phyloP scores from a whole-genome alignment of 768 basidiomycete species.

The Sarcodon aspratus region DNA sequence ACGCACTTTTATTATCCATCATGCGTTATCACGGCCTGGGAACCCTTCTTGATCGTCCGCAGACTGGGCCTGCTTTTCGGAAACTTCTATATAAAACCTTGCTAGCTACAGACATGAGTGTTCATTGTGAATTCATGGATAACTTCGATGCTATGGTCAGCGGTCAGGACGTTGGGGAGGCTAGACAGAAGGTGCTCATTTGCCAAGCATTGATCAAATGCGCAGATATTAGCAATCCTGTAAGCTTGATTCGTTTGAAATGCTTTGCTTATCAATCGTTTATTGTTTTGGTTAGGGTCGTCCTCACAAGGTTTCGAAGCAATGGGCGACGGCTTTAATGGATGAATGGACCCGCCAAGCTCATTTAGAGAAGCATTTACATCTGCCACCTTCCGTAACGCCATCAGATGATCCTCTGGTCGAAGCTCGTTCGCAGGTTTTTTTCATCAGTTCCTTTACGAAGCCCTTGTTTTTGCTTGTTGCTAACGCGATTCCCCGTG shows the following conservation, averaged over 20 bases:
- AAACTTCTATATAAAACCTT: slow-evolving; percentile 74
- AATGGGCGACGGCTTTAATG: slow-evolving; percentile 85
- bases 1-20: slow-evolving; percentile 63
- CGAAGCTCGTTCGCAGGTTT: slow-evolving; percentile 79
- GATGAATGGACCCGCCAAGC: slow-evolving; percentile 91
- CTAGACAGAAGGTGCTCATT: slow-evolving; percentile 50
- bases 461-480: slow-evolving; percentile 76
- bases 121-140: slow-evolving; percentile 78
- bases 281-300: slow-evolving; percentile 49
- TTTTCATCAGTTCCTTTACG: slow-evolving; percentile 76
- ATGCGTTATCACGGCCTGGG: slow-evolving; percentile 75
- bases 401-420: slow-evolving; percentile 33
- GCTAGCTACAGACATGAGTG: slow-evolving; percentile 90
- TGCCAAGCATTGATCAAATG: slow-evolving; percentile 94
- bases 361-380: slow-evolving; percentile 68
- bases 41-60: slow-evolving; percentile 47
- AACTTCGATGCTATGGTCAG: slow-evolving; percentile 45
- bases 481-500: slow-evolving; percentile 64
- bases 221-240: slow-evolving; percentile 97
- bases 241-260: slow-evolving; percentile 29
- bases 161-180: slow-evolving; percentile 22
- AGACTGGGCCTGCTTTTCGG: slow-evolving; percentile 40
- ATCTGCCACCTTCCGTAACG: slow-evolving; percentile 49
- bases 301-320: slow-evolving; percentile 81
- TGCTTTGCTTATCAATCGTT: neutral